Evolutionary conservation across 2,329 filamentous ascomycete genomes (phyloP).

Genomic region (Botrytis byssoidea): DNA sequence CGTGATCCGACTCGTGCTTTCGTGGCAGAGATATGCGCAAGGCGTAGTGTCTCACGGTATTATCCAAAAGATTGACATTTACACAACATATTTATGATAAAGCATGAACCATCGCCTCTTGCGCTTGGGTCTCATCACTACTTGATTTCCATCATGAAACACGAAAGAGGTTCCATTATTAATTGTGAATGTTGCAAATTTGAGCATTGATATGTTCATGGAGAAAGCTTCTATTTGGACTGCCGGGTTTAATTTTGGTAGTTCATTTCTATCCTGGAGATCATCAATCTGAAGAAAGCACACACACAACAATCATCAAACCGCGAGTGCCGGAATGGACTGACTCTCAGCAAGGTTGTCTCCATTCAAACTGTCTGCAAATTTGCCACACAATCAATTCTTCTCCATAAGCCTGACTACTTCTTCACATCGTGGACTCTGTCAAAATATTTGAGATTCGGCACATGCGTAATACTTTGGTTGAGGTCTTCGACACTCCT

Average conservation of each 20-base stretch:
- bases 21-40: neutral
- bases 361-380: neutral
- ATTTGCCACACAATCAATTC: neutral
- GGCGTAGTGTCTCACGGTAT: neutral
- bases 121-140: neutral
- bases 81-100: neutral
- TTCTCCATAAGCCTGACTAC: neutral
- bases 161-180: neutral
- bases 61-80: neutral
- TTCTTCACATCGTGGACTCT: neutral
- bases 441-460: neutral
- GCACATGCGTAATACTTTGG: neutral
- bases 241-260: neutral
- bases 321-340: neutral
- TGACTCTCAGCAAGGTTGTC: neutral
- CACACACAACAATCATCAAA: neutral
- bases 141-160: neutral
- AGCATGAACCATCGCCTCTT: neutral
- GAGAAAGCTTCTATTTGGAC: neutral
- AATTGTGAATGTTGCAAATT: neutral
- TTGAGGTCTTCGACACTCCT: neutral
- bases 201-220: neutral
- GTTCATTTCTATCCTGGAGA: neutral
- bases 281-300: neutral
- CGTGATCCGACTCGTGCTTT: neutral